A percentile compares a stretch with the other conserved stretches of the same genome.
Evolutionary conservation across 352 stramenopile genomes (phyloP).

Genomic region (Pythium pyrilobum): DNA sequence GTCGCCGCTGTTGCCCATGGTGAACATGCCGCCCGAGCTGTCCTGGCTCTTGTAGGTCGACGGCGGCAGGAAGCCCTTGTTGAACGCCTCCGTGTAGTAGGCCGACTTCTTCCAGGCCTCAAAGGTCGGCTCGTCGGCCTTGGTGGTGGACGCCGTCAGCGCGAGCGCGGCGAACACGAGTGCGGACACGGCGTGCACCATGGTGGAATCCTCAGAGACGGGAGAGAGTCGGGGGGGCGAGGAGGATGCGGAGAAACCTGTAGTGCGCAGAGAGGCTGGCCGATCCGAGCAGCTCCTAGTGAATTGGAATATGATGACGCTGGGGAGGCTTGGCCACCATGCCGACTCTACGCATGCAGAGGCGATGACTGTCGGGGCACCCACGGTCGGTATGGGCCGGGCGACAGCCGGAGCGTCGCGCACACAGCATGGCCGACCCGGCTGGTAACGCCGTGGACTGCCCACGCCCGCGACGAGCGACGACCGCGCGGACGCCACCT

Average conservation of each 20-base stretch:
- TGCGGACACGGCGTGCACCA: slow-evolving; percentile 9
- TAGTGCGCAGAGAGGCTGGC: background rate
- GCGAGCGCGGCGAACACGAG: slow-evolving; percentile 6
- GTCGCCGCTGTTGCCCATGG: slow-evolving; percentile 12
- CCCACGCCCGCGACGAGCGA: too few species aligned
- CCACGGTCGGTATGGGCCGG: background rate
- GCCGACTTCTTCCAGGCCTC: slow-evolving; percentile 16
- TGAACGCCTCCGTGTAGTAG: slow-evolving; percentile 21
- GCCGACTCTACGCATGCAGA: background rate
- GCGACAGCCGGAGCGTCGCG: slow-evolving; percentile 8
- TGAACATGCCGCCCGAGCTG: slow-evolving; percentile 21
- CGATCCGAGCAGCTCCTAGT: slow-evolving; percentile 11
- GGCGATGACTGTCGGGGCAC: background rate
- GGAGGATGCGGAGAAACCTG: background rate
- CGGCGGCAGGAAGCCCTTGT: slow-evolving; percentile 20
- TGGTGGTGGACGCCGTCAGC: background rate
- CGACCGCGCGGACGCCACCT: background rate
- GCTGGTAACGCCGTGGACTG: too few species aligned
- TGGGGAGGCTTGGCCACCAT: background rate
- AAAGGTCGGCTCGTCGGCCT: slow-evolving; percentile 4
- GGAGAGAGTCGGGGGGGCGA: background rate
- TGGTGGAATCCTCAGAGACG: background rate
- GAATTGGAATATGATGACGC: slow-evolving; percentile 13
- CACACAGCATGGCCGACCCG: slow-evolving; percentile 8
- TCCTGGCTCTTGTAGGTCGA: slow-evolving; percentile 13